phyloP scores from a whole-genome alignment of 139 green algal species.

The Eudorina sp. region DNA sequence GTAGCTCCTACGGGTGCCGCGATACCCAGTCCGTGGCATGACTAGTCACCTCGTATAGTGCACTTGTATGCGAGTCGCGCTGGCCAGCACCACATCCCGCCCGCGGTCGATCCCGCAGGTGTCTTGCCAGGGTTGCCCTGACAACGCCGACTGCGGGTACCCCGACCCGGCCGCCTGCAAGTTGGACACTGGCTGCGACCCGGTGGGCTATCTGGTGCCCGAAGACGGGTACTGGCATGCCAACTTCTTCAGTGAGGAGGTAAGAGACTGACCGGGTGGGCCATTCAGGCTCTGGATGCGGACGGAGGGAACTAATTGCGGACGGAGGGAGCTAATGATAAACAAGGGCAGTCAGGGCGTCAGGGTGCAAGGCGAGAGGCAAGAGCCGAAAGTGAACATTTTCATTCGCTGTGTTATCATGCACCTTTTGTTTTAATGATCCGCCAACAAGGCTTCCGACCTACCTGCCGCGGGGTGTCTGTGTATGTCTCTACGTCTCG shows the following conservation, averaged over 20 bases:
- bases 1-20: not conserved
- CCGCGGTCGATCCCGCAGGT: not conserved
- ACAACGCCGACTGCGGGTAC: slow-evolving; percentile 16
- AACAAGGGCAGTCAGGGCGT: no score
- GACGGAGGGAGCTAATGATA: no score
- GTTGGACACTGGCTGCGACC: not conserved
- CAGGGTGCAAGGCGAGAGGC: no score
- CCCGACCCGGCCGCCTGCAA: not conserved
- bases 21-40: not conserved
- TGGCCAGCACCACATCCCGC: not conserved
- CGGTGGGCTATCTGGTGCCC: slow-evolving; percentile 11
- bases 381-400: not conserved
- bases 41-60: not conserved
- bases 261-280: not conserved
- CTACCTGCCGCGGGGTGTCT: not conserved
- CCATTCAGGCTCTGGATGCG: no score
- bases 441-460: no score
- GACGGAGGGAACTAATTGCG: not conserved
- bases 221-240: slow-evolving; percentile 37
- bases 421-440: not conserved
- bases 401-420: not conserved
- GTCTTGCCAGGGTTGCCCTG: not conserved
- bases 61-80: no score
- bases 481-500: no score
- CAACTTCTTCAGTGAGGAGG: slow-evolving; percentile 47